Conservation (phyloP, 1,284 basidiomycete species). For the Pseudozyma flocculosa region DNA sequence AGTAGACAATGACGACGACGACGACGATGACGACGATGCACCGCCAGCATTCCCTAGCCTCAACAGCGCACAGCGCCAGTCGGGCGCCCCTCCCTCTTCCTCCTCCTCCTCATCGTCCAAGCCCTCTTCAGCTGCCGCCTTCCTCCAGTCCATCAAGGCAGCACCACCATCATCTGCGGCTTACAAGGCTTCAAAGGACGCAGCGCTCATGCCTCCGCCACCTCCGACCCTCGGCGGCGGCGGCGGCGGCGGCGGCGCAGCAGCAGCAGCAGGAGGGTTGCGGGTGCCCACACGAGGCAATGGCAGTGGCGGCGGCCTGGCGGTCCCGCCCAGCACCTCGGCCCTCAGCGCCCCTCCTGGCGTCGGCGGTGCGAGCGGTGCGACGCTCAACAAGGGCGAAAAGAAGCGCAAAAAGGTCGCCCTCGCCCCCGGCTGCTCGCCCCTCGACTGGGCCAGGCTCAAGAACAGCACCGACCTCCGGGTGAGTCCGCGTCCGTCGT, state of each 20-base stretch:
- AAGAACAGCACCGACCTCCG: constrained; percentile 64
- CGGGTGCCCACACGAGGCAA: background rate
- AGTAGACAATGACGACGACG: no score
- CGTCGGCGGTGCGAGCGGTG: constrained; percentile 40
- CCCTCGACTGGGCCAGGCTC: constrained; percentile 90
- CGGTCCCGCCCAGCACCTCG: constrained; percentile 41
- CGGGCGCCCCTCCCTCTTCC: constrained; percentile 30
- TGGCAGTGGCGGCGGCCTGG: constrained; percentile 29
- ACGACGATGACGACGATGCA: constrained; percentile 64
- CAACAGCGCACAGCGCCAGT: constrained; percentile 73
- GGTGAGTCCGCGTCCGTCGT: constrained; percentile 9
- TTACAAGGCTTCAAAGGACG: no score
- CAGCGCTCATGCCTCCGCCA: constrained; percentile 11
- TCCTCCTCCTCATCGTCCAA: constrained; percentile 35
- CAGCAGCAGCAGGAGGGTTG: background rate
- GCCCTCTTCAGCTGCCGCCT: constrained; percentile 6
- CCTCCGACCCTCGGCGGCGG: constrained; percentile 6
- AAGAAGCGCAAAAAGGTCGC: constrained; percentile 69
- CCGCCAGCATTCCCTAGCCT: constrained; percentile 81
- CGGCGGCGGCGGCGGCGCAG: background rate
- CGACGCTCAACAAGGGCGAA: constrained; percentile 3
- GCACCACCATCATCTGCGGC: constrained; percentile 9
- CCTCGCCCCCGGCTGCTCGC: constrained; percentile 84
- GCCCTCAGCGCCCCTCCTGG: constrained; percentile 38
- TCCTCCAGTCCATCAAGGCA: constrained; percentile 18